These are phyloP conservation scores for Marasmius sp. DNA, from an alignment of 1,284 basidiomycete species.

Conservation along the genomic window DNA sequence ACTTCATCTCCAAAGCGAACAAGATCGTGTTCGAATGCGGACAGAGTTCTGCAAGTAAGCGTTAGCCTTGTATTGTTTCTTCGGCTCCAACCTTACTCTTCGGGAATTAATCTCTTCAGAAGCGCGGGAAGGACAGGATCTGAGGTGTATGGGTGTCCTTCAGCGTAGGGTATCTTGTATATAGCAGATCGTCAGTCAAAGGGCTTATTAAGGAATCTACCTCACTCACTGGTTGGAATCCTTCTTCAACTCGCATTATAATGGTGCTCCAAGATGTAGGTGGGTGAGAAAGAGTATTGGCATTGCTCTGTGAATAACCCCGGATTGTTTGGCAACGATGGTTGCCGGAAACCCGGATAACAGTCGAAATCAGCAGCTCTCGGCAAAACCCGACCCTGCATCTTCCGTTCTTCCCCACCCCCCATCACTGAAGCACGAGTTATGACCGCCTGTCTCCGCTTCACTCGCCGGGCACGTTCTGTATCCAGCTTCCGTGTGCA, in stretches of 20 bases:
- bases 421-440: slow-evolving; percentile 1
- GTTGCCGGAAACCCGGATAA: background rate
- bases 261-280: background rate
- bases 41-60: slow-evolving; percentile 30
- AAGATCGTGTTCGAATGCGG: slow-evolving; percentile 53
- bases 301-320: background rate
- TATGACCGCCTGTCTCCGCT: slow-evolving; percentile 49
- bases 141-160: slow-evolving; percentile 58
- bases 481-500: background rate
- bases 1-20: slow-evolving; percentile 55
- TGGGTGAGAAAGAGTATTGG: background rate
- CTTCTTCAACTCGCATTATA: slow-evolving; percentile 17
- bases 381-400: background rate
- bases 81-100: slow-evolving; percentile 27
- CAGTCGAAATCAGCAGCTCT: background rate
- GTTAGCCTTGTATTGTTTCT: background rate
- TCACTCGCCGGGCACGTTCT: slow-evolving; percentile 54
- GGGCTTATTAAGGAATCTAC: background rate
- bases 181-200: background rate
- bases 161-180: slow-evolving; percentile 35
- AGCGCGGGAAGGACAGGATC: slow-evolving; percentile 61
- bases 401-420: background rate
- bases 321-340: background rate
- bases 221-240: slow-evolving; percentile 11
- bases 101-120: slow-evolving; percentile 54